A percentile compares a stretch with the other conserved stretches of the same genome.
These are phyloP conservation scores for Leccinellum albellum DNA, from an alignment of 768 basidiomycete species.

Conservation along the genomic window DNA sequence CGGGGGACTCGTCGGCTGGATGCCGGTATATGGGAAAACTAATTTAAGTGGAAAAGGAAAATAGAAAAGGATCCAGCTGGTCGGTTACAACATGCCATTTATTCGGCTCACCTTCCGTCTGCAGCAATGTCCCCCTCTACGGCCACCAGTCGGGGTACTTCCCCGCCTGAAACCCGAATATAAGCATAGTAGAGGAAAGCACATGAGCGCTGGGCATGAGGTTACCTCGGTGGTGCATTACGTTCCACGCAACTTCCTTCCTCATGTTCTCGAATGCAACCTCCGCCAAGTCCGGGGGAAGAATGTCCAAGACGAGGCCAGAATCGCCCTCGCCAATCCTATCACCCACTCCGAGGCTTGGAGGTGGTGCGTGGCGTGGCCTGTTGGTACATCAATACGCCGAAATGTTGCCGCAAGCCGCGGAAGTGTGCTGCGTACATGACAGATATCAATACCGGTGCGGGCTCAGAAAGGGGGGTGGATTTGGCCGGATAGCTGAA, in stretches of 20 bases:
- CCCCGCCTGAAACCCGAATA: slow-evolving; percentile 51
- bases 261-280: slow-evolving; percentile 55
- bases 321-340: slow-evolving; percentile 67
- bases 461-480: background rate
- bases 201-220: slow-evolving; percentile 8
- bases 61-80: slow-evolving; percentile 1
- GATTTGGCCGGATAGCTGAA: slow-evolving; percentile 1
- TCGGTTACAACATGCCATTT: slow-evolving; percentile 10
- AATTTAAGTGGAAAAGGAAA: background rate
- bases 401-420: slow-evolving; percentile 1
- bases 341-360: slow-evolving; percentile 34
- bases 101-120: slow-evolving; percentile 44
- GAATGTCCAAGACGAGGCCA: slow-evolving; percentile 51
- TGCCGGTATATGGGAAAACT: slow-evolving; percentile 81
- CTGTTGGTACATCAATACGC: slow-evolving; percentile 10
- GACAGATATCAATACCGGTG: background rate
- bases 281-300: slow-evolving; percentile 53
- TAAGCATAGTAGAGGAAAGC: too few species aligned
- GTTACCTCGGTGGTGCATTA: slow-evolving; percentile 70
- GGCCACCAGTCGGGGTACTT: slow-evolving; percentile 64
- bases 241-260: slow-evolving; percentile 66
- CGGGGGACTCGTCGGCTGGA: slow-evolving; percentile 75
- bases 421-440: slow-evolving; percentile 15
- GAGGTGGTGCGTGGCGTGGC: slow-evolving; percentile 19
- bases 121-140: slow-evolving; percentile 53